phyloP scores from a whole-genome alignment of 2,329 filamentous ascomycete species.

The Dactylellina cionopaga region DNA sequence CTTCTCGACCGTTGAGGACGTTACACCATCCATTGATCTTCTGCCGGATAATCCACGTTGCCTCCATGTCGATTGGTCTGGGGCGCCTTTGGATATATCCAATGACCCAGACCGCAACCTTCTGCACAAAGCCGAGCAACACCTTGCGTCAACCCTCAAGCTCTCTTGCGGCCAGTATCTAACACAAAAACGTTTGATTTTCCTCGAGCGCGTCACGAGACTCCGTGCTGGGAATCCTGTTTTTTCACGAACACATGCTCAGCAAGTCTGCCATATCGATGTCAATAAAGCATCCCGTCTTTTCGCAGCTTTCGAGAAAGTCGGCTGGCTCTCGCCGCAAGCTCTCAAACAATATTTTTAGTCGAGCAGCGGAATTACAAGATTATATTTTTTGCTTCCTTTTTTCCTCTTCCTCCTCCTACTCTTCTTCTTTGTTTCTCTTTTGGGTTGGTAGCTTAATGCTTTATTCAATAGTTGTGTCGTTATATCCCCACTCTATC shows the following conservation, averaged over 20 bases:
- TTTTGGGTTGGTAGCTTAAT: neutral
- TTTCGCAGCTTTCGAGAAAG: slow-evolving; percentile 86
- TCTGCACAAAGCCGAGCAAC: slow-evolving; percentile 80
- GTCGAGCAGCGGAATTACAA: no score
- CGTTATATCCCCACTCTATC: neutral
- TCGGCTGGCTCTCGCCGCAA: slow-evolving; percentile 78
- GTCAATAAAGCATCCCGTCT: slow-evolving; percentile 97
- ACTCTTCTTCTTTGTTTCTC: neutral
- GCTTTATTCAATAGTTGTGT: no score
- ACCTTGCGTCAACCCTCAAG: slow-evolving; percentile 79
- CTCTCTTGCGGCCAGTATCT: slow-evolving; percentile 89
- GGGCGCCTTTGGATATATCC: slow-evolving; percentile 78
- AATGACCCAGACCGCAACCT: slow-evolving; percentile 75
- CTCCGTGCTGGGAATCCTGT: slow-evolving; percentile 74
- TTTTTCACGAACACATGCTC: slow-evolving; percentile 93
- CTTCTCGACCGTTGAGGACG: slow-evolving; percentile 76
- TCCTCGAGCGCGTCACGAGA: slow-evolving; percentile 76
- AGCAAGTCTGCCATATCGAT: slow-evolving; percentile 97
- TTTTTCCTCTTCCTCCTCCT: neutral
- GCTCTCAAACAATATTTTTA: slow-evolving; percentile 60
- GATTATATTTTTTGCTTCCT: no score
- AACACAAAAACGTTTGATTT: slow-evolving; percentile 91
- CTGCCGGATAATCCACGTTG: slow-evolving; percentile 74
- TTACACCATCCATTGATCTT: slow-evolving; percentile 74
- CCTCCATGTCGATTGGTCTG: slow-evolving; percentile 89